Evolutionary conservation across 176 grass and related monocot genomes (phyloP), one percentile per base, ranked within the genome.

Genomic region (Poa pratensis): DNA sequence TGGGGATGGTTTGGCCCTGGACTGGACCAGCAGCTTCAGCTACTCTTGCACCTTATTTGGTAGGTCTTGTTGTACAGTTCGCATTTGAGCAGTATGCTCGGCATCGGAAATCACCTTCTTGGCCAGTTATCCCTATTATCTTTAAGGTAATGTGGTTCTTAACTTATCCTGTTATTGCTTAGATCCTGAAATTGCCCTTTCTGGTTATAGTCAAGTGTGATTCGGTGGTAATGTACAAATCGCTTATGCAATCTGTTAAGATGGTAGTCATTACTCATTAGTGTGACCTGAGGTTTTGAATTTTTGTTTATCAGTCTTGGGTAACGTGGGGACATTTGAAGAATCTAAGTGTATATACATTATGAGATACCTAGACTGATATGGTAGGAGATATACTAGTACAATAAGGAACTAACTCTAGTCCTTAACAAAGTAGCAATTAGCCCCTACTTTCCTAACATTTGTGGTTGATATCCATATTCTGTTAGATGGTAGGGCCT

Each of bases 1-100:
- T 99, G 96, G 94, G 94, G 26, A 82, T 99, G 90, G 96, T 99
- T 22, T 99, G 96, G 94, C 96, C 96, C 30, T 99, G 94, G 96
- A 96, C 94, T 54, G 96, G 96, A 22, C 96, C 96, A 66, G 96
- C 96, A 72, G 93, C 96, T 75, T 96, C 93, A 86, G 96, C 96
- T 24, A 96, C 93, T 82, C 91, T 99, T 83, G 88, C 93, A 69
- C 96, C 96, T 84, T 99, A 96, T 90, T 88, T 99, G 24, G 93
- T 96, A 52, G 96, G 96, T 15, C 86, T 96, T 84, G 91, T 99
- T 52, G 96, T 99, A 59, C 96, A 99, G 52, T 96, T 99, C 83
- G 79, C 86, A 74, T 94, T 99, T 10, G 96, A 96, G 73, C 96
- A 96, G 80, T 96, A 99, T 82, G 94, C 91, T 65, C 67, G 88